Conservation (phyloP, 2,329 filamentous ascomycete species). For the Apiospora pterosperma region DNA sequence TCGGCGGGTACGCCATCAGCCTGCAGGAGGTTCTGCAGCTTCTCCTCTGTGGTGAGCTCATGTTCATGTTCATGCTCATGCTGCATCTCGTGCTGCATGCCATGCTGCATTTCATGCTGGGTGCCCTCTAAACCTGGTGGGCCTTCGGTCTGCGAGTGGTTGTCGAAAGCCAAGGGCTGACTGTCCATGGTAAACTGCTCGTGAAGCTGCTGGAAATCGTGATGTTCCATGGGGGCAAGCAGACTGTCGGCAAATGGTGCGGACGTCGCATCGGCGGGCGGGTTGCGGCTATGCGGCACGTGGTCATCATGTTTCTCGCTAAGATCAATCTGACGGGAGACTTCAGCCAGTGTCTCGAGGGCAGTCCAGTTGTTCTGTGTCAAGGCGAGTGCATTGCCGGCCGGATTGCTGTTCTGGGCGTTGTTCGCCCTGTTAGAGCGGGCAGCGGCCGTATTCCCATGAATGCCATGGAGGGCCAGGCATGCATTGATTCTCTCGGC, state of each 20-base stretch:
- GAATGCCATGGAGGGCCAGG: conserved; percentile 67
- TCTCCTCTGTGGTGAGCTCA: conserved; percentile 45
- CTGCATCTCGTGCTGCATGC: not conserved
- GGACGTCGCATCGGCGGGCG: conserved; percentile 12
- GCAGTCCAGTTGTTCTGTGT: conserved; percentile 64
- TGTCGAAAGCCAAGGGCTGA: conserved; percentile 48
- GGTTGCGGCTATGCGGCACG: conserved; percentile 32
- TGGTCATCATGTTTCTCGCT: conserved; percentile 56
- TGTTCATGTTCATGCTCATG: conserved; percentile 13
- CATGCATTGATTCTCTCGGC: conserved; percentile 73
- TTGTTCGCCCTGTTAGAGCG: not conserved
- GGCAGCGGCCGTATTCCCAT: conserved; percentile 10
- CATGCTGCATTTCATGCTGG: not conserved
- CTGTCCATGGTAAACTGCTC: conserved; percentile 59
- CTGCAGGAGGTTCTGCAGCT: conserved; percentile 43
- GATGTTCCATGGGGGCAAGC: conserved; percentile 6
- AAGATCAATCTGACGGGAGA: conserved; percentile 74
- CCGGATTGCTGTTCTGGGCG: conserved; percentile 5
- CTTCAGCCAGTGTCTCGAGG: conserved; percentile 82
- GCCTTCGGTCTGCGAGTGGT: conserved; percentile 4
- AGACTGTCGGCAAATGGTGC: conserved; percentile 6
- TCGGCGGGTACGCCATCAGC: conserved; percentile 38
- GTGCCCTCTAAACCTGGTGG: not conserved
- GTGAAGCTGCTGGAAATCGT: conserved; percentile 40
- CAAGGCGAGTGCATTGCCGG: conserved; percentile 4